Percentiles rank a stretch among this genome's conserved stretches.
phyloP scores from a whole-genome alignment of 169 alveolate species.

The Plasmodium cynomolgi region DNA sequence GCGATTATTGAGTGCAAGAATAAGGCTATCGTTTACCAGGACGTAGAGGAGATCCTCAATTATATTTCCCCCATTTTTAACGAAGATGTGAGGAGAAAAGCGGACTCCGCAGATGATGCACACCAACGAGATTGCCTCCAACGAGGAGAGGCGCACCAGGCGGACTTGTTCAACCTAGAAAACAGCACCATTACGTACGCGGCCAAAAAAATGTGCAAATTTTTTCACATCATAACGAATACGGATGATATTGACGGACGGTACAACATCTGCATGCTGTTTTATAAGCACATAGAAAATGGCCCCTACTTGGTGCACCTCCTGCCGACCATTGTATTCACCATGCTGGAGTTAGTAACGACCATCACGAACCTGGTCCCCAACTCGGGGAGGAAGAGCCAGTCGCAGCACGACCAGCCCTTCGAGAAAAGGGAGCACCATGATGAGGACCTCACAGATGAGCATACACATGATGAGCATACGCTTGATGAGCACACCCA shows the following conservation, averaged over 20 bases:
- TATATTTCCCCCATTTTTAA: slow-evolving; percentile 48
- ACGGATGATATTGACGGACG: slow-evolving; percentile 31
- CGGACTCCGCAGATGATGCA: neutral
- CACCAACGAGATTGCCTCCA: neutral
- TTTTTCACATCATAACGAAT: slow-evolving; percentile 62
- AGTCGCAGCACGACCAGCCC: neutral
- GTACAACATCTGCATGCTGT: slow-evolving; percentile 36
- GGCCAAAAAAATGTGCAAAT: slow-evolving; percentile 54
- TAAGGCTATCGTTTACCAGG: slow-evolving; percentile 14
- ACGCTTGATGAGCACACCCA: neutral
- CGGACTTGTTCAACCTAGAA: slow-evolving; percentile 35
- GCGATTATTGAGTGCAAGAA: slow-evolving; percentile 65
- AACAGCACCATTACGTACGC: slow-evolving; percentile 13
- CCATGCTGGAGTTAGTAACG: slow-evolving; percentile 12
- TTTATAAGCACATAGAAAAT: slow-evolving; percentile 37
- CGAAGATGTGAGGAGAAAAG: slow-evolving; percentile 4
- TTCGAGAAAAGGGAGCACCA: neutral
- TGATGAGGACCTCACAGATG: neutral
- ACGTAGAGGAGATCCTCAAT: slow-evolving; percentile 42
- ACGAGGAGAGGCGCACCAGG: neutral
- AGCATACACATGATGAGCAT: neutral
- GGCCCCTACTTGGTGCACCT: slow-evolving; percentile 20
- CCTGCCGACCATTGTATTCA: slow-evolving; percentile 40
- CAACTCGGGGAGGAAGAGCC: too few relatives aligned
- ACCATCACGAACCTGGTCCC: neutral